phyloP scores from a whole-genome alignment of 331 rosid species.

The Malus hybrid region DNA sequence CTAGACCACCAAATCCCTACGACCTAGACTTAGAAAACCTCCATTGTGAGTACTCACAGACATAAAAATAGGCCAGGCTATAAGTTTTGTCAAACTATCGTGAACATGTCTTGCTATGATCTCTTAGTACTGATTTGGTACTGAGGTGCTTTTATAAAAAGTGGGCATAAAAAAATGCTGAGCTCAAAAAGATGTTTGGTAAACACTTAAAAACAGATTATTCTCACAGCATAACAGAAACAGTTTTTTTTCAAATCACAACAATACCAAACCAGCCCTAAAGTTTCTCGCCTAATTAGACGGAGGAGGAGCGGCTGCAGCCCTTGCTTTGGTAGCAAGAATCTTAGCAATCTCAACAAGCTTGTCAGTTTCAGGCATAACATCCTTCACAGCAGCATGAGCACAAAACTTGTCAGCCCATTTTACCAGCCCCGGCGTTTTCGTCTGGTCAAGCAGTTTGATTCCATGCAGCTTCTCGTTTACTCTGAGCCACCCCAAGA shows the following conservation, averaged over 20 bases:
- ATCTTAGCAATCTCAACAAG: slow-evolving; percentile 39
- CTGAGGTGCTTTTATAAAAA: no score
- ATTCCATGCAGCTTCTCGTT: slow-evolving; percentile 20
- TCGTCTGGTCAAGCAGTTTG: slow-evolving; percentile 31
- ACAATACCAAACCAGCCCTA: no score
- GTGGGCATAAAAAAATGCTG: no score
- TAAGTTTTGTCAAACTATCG: not conserved
- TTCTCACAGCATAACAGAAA: no score
- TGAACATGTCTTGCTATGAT: not conserved
- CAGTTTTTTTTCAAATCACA: no score
- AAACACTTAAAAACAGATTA: no score
- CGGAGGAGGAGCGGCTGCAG: not conserved
- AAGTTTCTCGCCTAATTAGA: not conserved
- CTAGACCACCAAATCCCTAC: no score
- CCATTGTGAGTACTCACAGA: no score
- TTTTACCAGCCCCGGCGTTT: slow-evolving; percentile 29
- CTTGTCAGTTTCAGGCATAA: slow-evolving; percentile 42
- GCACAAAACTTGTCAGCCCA: slow-evolving; percentile 46
- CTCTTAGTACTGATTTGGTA: not conserved
- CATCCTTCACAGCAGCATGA: slow-evolving; percentile 20
- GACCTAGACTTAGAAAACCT: no score
- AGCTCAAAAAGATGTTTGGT: no score
- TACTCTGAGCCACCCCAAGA: slow-evolving; percentile 48
- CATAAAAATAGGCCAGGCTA: not conserved
- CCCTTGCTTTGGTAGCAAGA: slow-evolving; percentile 6